These are phyloP conservation scores for Torulaspora franciscae DNA, from an alignment of 805 yeast species.

Conservation along the genomic window DNA sequence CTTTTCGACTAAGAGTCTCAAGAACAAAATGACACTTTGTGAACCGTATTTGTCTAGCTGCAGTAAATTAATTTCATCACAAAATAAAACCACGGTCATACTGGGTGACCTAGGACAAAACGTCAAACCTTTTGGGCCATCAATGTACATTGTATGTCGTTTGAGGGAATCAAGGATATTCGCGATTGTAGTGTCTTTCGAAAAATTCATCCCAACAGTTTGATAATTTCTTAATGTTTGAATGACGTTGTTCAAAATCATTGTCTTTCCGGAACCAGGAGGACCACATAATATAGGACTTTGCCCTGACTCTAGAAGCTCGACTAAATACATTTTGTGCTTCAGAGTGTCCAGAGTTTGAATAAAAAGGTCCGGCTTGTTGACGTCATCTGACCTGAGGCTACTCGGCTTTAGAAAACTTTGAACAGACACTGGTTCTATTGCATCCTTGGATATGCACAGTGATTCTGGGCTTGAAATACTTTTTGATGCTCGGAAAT, in stretches of 20 bases:
- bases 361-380: slow-evolving; percentile 58
- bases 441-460: neutral
- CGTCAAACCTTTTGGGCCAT: slow-evolving; percentile 46
- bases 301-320: slow-evolving; percentile 50
- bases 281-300: slow-evolving; percentile 86
- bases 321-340: slow-evolving; percentile 57
- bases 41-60: slow-evolving; percentile 65
- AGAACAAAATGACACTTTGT: slow-evolving; percentile 61
- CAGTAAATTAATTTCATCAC: slow-evolving; percentile 90
- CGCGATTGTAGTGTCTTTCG: slow-evolving; percentile 68
- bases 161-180: slow-evolving; percentile 60
- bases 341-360: slow-evolving; percentile 75
- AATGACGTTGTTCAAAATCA: slow-evolving; percentile 72
- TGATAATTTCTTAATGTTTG: slow-evolving; percentile 53
- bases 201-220: slow-evolving; percentile 69
- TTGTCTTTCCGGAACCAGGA: slow-evolving; percentile 95
- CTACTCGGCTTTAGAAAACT: slow-evolving; percentile 39
- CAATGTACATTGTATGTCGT: slow-evolving; percentile 61
- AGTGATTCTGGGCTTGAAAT: neutral
- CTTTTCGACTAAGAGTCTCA: slow-evolving; percentile 70
- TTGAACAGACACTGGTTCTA: slow-evolving; percentile 30
- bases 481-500: neutral
- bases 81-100: slow-evolving; percentile 73
- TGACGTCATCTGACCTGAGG: slow-evolving; percentile 55
- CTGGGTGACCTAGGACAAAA: slow-evolving; percentile 59